These are phyloP conservation scores for Debaryomycetaceae sp. DNA, from an alignment of 1,139 yeast genomes.

Conservation along the genomic window DNA sequence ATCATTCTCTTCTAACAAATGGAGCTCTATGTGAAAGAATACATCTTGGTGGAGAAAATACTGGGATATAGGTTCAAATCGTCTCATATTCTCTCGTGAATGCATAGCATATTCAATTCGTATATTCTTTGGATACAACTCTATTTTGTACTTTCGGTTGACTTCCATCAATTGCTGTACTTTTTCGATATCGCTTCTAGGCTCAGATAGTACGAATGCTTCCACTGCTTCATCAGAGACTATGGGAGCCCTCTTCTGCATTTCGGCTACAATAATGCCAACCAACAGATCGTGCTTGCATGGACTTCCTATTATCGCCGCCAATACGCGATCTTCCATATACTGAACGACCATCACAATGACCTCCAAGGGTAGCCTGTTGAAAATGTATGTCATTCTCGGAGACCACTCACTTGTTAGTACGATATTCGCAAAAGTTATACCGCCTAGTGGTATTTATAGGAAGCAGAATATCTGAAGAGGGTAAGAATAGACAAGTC, in stretches of 20 bases:
- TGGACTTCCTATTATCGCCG: not conserved
- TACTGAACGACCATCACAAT: not conserved
- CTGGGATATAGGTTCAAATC: not conserved
- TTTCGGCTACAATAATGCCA: not conserved
- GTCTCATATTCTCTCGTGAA: not conserved
- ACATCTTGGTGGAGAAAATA: not conserved
- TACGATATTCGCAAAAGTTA: too few species aligned
- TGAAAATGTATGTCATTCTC: too few species aligned
- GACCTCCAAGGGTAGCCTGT: not conserved
- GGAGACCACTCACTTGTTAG: too few species aligned
- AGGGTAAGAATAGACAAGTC: too few species aligned
- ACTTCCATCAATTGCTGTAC: not conserved
- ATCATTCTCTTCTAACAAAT: not conserved
- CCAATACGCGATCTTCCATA: not conserved
- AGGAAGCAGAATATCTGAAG: too few species aligned
- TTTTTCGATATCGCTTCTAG: not conserved
- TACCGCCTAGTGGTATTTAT: too few species aligned
- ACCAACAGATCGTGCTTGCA: not conserved
- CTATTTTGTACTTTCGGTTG: not conserved
- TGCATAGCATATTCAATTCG: not conserved
- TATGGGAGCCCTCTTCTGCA: not conserved
- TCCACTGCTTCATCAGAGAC: not conserved
- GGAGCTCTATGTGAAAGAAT: too few species aligned
- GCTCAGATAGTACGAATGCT: not conserved
- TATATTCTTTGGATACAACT: not conserved